Base-by-base conservation (phyloP, 345 rosid species). In the Salix caprea region DNA sequence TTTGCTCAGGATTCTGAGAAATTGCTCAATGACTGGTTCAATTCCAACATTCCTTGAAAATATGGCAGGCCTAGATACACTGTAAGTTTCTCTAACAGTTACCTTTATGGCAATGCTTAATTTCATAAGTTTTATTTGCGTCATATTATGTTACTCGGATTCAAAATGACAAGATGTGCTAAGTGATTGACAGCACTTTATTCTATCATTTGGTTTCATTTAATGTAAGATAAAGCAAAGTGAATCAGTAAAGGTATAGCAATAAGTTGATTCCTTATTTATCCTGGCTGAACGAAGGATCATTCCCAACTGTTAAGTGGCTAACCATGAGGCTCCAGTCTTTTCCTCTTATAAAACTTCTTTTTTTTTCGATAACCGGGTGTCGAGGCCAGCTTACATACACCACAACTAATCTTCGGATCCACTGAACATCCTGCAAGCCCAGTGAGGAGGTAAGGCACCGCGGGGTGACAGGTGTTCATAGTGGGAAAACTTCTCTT, bases 1-100 rank as follows among this genome's bases (percentile, higher is more conserved):
- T 74, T 72, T 40, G 10, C 24, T 19, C 80, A 93, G 98, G 90
- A 69, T 77, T 75, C 74, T 93, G 69, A 86, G 94, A 56, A 93
- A 85, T 68, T 92, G 97, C 87, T 78, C 67, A 70, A 79, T 96
- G 67, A 79, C 37, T 6, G 94, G 82, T 68, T 19, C 42, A 39
- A 90, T 96, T 5, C 94, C 92, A n/a, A 34, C 23, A 1, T 79
- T 79, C 80, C 64, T 96, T 74, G 92, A 86, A 15, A 16, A 73
- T 0, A 77, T 87, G 89, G 56, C 50, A 74, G 0, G 0, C 0
- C 72, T 92, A 36, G 86, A 80, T 71, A 26, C 18, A 65, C 67
- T 94, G 96, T 92, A 87, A 88, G 96, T 90, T 74, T 42, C 58
- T 76, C 16, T 8, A 68, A 16, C 71, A 50, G 30, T 2, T 48